Percentiles rank a stretch among this genome's conserved stretches.
Evolutionary conservation across 768 basidiomycete species (phyloP).

Genomic region (Russula virescens): DNA sequence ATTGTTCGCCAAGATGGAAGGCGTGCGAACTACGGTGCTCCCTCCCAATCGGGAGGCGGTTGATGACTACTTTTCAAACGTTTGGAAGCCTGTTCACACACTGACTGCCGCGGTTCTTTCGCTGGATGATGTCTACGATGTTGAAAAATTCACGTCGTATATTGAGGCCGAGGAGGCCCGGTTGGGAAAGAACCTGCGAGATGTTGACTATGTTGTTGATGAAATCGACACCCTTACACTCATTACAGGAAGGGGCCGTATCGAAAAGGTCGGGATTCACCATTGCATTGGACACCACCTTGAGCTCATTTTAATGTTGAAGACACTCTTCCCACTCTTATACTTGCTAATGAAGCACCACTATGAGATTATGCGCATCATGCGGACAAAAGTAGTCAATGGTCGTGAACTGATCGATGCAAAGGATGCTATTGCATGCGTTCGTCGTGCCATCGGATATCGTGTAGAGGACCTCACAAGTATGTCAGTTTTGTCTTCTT

Average conservation of each 20-base stretch:
- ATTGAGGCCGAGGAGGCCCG: conserved; percentile 18
- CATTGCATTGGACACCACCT: too few species aligned
- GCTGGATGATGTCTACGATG: neutral
- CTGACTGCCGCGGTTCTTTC: conserved; percentile 3
- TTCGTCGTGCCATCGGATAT: neutral
- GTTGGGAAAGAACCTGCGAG: neutral
- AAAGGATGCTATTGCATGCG: neutral
- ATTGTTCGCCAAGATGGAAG: conserved; percentile 20
- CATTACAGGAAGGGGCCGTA: conserved; percentile 27
- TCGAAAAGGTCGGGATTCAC: conserved; percentile 28
- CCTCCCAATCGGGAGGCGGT: conserved; percentile 11
- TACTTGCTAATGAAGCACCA: conserved; percentile 22
- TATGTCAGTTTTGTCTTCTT: neutral
- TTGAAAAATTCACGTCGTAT: conserved; percentile 23
- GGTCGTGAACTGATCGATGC: neutral
- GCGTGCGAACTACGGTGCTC: neutral
- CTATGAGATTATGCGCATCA: conserved; percentile 21
- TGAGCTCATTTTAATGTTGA: neutral
- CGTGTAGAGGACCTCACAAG: conserved; percentile 4
- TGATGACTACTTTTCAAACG: neutral
- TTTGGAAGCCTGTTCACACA: conserved; percentile 10
- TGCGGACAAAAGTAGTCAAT: neutral
- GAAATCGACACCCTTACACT: conserved; percentile 28
- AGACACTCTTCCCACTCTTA: conserved; percentile 19
- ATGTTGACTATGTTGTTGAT: conserved; percentile 27